phyloP scores from a whole-genome alignment of 176 grass and related monocot genomes.

The Pharus latifolius region DNA sequence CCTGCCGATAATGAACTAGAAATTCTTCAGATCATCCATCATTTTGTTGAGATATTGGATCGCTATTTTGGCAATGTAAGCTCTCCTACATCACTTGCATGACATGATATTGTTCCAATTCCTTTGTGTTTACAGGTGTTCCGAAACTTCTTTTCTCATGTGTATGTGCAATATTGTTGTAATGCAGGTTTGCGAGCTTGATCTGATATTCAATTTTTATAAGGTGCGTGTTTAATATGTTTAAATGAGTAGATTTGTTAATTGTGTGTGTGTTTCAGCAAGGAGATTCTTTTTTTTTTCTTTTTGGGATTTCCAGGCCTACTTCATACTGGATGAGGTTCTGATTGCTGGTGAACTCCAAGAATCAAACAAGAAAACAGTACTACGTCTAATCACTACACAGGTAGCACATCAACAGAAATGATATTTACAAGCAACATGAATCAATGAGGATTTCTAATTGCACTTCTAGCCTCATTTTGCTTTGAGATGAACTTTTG shows the following conservation, averaged over 20 bases:
- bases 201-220: constrained; percentile 80
- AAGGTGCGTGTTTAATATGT: constrained; percentile 23
- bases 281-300: neutral
- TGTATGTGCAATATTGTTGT: neutral
- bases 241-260: neutral
- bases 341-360: constrained; percentile 75
- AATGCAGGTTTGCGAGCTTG: constrained; percentile 69
- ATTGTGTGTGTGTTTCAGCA: too few species aligned
- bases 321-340: constrained; percentile 74
- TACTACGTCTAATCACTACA: constrained; percentile 58
- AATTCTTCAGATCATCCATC: constrained; percentile 69
- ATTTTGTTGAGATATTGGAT: constrained; percentile 79
- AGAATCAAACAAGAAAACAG: constrained; percentile 71
- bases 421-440: neutral
- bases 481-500: constrained; percentile 2
- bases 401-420: constrained; percentile 36
- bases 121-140: neutral
- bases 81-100: neutral
- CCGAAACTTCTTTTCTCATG: neutral
- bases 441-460: neutral
- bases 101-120: neutral
- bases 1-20: constrained; percentile 59
- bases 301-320: constrained; percentile 27
- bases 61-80: constrained; percentile 67
- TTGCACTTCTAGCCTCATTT: neutral